These are phyloP conservation scores for Hemileia vastatrix DNA, from an alignment of 1,284 basidiomycete species.

Conservation along the genomic window DNA sequence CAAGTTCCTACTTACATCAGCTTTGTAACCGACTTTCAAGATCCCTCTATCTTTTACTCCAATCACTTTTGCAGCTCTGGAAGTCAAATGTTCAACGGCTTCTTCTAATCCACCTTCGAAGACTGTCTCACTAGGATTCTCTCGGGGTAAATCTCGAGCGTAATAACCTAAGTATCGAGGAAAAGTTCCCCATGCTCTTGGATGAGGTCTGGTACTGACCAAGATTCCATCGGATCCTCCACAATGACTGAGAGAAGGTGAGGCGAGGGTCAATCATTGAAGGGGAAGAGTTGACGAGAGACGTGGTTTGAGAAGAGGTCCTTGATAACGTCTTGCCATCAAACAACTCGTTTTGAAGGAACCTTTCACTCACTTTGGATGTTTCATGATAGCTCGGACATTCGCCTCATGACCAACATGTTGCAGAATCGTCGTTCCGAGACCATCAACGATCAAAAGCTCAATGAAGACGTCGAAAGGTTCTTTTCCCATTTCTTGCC, in stretches of 20 bases:
- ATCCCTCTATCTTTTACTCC: slow-evolving; percentile 39
- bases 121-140: not conserved
- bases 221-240: slow-evolving; percentile 7
- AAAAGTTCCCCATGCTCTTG: slow-evolving; percentile 40
- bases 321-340: slow-evolving; percentile 40
- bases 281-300: not conserved
- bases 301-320: not conserved
- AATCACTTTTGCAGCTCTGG: slow-evolving; percentile 41
- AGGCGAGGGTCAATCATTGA: not conserved
- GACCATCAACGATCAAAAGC: slow-evolving; percentile 38
- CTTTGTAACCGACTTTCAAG: slow-evolving; percentile 36
- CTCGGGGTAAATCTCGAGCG: slow-evolving; percentile 10
- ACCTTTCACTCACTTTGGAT: slow-evolving; percentile 39
- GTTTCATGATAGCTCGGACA: slow-evolving; percentile 41
- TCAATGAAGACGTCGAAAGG: slow-evolving; percentile 41
- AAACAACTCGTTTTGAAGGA: slow-evolving; percentile 28
- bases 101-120: slow-evolving; percentile 20
- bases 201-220: too few relatives aligned
- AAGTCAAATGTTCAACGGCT: slow-evolving; percentile 45
- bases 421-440: slow-evolving; percentile 43
- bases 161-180: slow-evolving; percentile 42
- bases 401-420: slow-evolving; percentile 46
- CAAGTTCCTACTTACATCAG: slow-evolving; percentile 33
- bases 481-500: slow-evolving; percentile 2
- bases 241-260: not conserved